Base-by-base conservation (phyloP, 169 alveolate genomes). In the Plasmodium gaboni region DNA sequence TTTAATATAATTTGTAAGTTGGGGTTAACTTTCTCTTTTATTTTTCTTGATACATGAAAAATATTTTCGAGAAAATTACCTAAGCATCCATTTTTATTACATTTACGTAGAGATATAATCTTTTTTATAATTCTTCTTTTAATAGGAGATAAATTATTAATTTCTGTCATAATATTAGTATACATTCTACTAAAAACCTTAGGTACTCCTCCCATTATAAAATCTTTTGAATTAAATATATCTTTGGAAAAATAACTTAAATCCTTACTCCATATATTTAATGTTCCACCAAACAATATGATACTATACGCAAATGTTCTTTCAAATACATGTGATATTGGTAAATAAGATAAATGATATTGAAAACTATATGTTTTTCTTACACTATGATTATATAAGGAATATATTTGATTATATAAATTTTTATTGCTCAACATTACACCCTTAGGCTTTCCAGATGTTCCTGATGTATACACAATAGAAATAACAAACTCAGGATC, bases 401-500 rank as follows among this genome's bases (percentile, higher is more conserved):
- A 61, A 1, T 15, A 7, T 2, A 80, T 2, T 0, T 69, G 17
- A 57, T 51, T 17, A 59, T 15, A 78, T 57, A 94, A 44, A 71
- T 88, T 87, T 53, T 87, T 59, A 48, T 98, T 80, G 3, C 99
- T 93, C 57, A 98, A 85, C 96, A 98, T 95, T 9, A 97, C 99
- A 38, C 99, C 99, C 94, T 98, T 98, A 6, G 99, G 99, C 38
- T 83, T 76, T 73, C 99, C 99, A 44, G 99, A 98, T 3, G 99
- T 98, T 12, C 99, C 99, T 4, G 99, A 96, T 8, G 99, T 98
- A 92, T 97, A 98, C 51, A 98, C 98, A 22, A 98, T 94, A 2
- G 99, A 96, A 89, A 87, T 95, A 15, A 97, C 71, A 26, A 96
- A 89, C 12, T 97, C 95, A 90, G 96, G 88, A 0, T 19, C 9